A percentile compares a stretch with the other conserved stretches of the same genome.
Conservation (phyloP, 2,329 filamentous ascomycete species). For the Talaromyces albobiverticillius region DNA sequence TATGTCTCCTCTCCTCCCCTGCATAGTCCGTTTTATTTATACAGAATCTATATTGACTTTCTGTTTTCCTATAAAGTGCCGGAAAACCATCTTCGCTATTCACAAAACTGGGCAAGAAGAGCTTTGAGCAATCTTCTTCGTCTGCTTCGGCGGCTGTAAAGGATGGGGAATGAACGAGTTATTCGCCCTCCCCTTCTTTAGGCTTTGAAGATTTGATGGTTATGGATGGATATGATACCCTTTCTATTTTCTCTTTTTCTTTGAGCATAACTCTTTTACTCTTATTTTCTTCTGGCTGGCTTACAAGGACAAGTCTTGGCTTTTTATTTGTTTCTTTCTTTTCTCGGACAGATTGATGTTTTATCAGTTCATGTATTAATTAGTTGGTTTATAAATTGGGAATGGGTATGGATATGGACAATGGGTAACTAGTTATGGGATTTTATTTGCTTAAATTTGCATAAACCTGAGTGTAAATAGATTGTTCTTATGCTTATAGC, state of each 20-base stretch:
- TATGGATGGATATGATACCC: conserved; percentile 13
- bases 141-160: conserved; percentile 17
- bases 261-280: conserved; percentile 4
- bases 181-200: not conserved
- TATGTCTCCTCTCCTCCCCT: conserved; percentile 24
- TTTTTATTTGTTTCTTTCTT: not conserved
- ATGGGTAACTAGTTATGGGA: not conserved
- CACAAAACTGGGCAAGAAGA: conserved; percentile 46
- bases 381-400: not conserved
- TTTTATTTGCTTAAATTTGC: not conserved
- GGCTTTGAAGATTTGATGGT: not conserved
- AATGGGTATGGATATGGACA: not conserved
- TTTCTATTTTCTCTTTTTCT: conserved; percentile 14
- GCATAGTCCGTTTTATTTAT: not conserved
- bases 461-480: too few species aligned
- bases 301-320: not conserved
- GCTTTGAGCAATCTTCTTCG: conserved; percentile 35
- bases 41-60: not conserved
- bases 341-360: not conserved
- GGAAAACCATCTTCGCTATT: conserved; percentile 46
- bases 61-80: conserved; percentile 22
- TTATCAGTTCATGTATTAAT: not conserved
- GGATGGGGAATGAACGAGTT: not conserved
- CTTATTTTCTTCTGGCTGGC: not conserved
- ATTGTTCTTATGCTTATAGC: too few species aligned